Base-by-base conservation (phyloP, 768 basidiomycete species). In the Lactarius hengduanensis region DNA sequence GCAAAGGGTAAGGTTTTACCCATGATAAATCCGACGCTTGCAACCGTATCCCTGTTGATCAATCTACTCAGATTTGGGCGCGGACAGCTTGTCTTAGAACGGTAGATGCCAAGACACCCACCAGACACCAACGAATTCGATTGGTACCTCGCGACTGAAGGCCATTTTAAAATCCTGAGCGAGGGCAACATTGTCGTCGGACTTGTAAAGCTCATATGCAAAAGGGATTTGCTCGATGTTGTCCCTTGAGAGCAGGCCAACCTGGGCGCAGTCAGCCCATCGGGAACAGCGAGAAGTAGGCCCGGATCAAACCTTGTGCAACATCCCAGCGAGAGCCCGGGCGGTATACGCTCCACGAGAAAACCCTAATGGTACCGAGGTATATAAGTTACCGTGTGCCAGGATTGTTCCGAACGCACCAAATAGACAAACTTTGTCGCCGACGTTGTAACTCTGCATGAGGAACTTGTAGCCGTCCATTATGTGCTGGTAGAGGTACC, bases 101-200 rank as follows among this genome's bases (percentile, higher is more conserved):
- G 20, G 30, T 34, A 61, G 5, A 20, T 6, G 11, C 45, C 20
- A 53, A 10, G 30, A 32, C n/a, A 9, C 57, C 38, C 83, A 90
- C 90, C 90, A 93, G 57, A 91, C 86, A 1, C 92, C 92, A 57
- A 94, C 74, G 62, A 93, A 93, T 13, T 92, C 88, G 18, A 93
- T 80, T n/a, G 80, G 77, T 7, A 92, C 88, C 22, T 77, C 74
- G 36, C 79, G 82, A 59, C 85, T 89, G 73, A 90, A 94, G 0
- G 87, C 88, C 68, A 79, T 72, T 76, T 92, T 93, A 76, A 91
- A 94, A 9, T 87, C 86, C 3, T 80, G 80, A 15, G 84, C 84
- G 13, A 90, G 75, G 32, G 76, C 61, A 6, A 80, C 59, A 3
- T 83, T 2, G 73, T 85, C 84, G 32, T 78, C 80, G 6, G 82